Percentiles rank a stretch among this genome's conserved stretches.
Conservation (phyloP, 371 early-diverging fungal species). For the Smittium culicis region DNA sequence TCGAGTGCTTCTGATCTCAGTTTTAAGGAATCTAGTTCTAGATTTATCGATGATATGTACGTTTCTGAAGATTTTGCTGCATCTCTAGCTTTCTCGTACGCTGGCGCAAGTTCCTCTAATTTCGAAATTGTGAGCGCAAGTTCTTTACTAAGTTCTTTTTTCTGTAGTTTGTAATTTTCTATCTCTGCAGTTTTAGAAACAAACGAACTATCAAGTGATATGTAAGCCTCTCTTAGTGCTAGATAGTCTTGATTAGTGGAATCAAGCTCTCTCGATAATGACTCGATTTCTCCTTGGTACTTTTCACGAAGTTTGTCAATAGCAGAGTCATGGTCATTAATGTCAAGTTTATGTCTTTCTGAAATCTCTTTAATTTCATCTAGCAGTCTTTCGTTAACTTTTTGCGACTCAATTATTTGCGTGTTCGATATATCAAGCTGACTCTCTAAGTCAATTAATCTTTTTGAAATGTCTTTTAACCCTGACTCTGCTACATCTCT, state of each 20-base stretch:
- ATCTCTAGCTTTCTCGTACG: slow-evolving; percentile 31
- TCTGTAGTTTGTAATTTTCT: slow-evolving; percentile 25
- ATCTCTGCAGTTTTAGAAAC: slow-evolving; percentile 28
- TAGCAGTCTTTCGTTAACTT: slow-evolving; percentile 51
- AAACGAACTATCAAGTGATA: slow-evolving; percentile 39
- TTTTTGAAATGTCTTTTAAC: slow-evolving; percentile 40
- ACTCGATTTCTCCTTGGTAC: slow-evolving; percentile 63
- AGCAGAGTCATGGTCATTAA: slow-evolving; percentile 48
- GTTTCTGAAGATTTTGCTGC: slow-evolving; percentile 28
- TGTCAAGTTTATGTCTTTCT: slow-evolving; percentile 51
- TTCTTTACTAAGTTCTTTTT: slow-evolving; percentile 27
- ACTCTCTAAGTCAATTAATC: slow-evolving; percentile 48
- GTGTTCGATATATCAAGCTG: slow-evolving; percentile 51
- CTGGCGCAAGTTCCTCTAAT: slow-evolving; percentile 33
- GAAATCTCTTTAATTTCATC: slow-evolving; percentile 49
- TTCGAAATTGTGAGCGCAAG: slow-evolving; percentile 28
- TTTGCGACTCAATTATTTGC: slow-evolving; percentile 44
- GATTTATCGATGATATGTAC: slow-evolving; percentile 21
- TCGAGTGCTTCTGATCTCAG: slow-evolving; percentile 19
- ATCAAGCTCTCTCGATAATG: slow-evolving; percentile 58
- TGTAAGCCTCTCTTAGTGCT: slow-evolving; percentile 47
- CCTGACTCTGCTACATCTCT: slow-evolving; percentile 45
- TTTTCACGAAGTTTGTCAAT: slow-evolving; percentile 47
- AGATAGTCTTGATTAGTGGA: slow-evolving; percentile 43
- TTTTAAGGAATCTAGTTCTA: slow-evolving; percentile 4